Evolutionary conservation across 768 basidiomycete genomes (phyloP).

Genomic region (Tulasnella sp.): DNA sequence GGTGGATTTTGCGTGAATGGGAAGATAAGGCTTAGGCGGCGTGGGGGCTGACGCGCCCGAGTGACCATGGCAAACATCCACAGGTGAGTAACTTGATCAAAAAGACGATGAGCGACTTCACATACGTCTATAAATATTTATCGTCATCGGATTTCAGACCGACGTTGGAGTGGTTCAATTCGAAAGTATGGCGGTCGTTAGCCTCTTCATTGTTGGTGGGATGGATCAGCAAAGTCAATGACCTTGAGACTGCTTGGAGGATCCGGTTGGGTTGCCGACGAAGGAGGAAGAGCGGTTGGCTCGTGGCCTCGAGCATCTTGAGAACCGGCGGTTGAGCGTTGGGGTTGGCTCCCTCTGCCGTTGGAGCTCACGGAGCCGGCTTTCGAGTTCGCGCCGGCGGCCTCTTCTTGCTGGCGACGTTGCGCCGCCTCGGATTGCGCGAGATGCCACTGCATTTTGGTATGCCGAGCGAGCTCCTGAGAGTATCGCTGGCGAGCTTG

Average conservation of each 20-base stretch:
- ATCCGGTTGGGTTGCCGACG: background rate
- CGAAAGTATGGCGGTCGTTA: background rate
- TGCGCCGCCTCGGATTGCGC: background rate
- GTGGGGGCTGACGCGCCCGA: background rate
- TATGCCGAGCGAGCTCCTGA: conserved; percentile 14
- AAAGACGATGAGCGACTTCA: background rate
- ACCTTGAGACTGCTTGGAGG: conserved; percentile 5
- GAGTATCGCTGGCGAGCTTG: conserved; percentile 22
- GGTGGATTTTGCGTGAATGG: background rate
- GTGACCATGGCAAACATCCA: background rate
- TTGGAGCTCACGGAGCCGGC: conserved; percentile 1
- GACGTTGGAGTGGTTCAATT: too few species aligned
- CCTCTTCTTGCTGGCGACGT: background rate
- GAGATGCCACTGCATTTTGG: conserved; percentile 4
- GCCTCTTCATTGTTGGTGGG: background rate
- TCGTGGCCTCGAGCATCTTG: background rate
- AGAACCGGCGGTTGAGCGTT: background rate
- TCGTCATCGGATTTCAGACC: background rate
- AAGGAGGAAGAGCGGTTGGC: background rate
- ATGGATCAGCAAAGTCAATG: conserved; percentile 13
- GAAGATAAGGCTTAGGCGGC: background rate
- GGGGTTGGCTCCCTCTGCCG: background rate
- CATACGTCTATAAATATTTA: background rate
- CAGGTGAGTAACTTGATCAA: background rate
- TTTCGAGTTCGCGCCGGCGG: background rate